Percentiles rank a stretch among this genome's conserved stretches.
Evolutionary conservation across 116 monocot genomes (phyloP).

Genomic region (Trichopus zeylanicus): DNA sequence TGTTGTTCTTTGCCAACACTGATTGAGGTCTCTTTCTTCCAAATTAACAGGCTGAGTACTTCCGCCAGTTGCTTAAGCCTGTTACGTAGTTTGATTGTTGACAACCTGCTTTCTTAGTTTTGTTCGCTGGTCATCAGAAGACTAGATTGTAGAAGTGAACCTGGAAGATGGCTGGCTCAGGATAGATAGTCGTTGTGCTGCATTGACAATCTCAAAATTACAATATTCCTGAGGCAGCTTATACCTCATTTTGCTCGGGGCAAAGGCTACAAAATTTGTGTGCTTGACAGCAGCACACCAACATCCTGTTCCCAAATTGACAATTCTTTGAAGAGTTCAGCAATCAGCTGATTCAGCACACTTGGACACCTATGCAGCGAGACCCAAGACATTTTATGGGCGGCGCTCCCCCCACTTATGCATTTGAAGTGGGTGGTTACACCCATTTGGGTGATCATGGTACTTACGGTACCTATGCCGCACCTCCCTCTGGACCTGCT

Average conservation of each 20-base stretch:
- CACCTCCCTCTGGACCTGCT: conserved; percentile 9
- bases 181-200: conserved; percentile 1
- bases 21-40: conserved; percentile 1
- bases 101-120: background rate
- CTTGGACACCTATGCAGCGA: conserved; percentile 40
- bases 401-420: conserved; percentile 8
- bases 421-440: conserved; percentile 16
- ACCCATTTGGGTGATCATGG: conserved; percentile 11
- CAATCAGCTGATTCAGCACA: background rate
- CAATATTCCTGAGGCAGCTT: background rate
- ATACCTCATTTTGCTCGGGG: background rate
- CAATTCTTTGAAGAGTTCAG: background rate
- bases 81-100: conserved; percentile 53
- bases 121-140: background rate
- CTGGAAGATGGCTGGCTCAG: background rate
- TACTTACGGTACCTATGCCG: conserved; percentile 9
- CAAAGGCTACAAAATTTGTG: background rate
- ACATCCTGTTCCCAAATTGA: background rate
- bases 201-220: background rate
- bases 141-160: background rate
- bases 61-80: conserved; percentile 74
- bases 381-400: conserved; percentile 25
- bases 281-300: background rate
- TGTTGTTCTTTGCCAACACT: background rate
- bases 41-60: conserved; percentile 54